phyloP scores from a whole-genome alignment of 441 rosid species.

The Bocquillonia castaneifolia region DNA sequence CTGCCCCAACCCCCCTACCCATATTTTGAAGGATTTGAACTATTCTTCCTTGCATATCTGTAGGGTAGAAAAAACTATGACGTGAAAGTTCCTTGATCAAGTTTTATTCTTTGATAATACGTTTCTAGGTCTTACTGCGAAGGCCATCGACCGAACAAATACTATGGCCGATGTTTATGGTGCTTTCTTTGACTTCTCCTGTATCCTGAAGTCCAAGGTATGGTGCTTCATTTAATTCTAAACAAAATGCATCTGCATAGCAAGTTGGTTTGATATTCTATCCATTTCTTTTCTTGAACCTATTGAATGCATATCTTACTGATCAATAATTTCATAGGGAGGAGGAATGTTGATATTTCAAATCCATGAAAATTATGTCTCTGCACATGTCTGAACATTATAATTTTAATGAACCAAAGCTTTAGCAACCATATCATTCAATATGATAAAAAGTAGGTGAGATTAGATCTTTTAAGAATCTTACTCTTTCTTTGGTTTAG shows the following conservation, averaged over 20 bases:
- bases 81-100: background rate
- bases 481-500: background rate
- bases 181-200: slow-evolving; percentile 78
- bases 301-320: too few species aligned
- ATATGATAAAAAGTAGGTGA: too few species aligned
- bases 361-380: background rate
- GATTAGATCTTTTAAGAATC: background rate
- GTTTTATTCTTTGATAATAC: slow-evolving; percentile 2
- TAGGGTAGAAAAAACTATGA: background rate
- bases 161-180: slow-evolving; percentile 89
- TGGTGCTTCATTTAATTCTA: background rate
- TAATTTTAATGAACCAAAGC: background rate
- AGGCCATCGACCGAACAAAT: slow-evolving; percentile 69
- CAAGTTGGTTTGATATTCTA: background rate
- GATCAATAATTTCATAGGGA: background rate
- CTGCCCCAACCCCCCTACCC: background rate
- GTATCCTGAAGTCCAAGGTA: slow-evolving; percentile 77
- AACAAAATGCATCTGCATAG: slow-evolving; percentile 1
- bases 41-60: background rate
- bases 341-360: background rate
- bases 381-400: background rate
- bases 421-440: too few species aligned
- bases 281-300: background rate
- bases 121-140: slow-evolving; percentile 83
- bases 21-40: background rate